Evolutionary conservation across 441 rosid species (phyloP).

Genomic region (Erodium moschatum): DNA sequence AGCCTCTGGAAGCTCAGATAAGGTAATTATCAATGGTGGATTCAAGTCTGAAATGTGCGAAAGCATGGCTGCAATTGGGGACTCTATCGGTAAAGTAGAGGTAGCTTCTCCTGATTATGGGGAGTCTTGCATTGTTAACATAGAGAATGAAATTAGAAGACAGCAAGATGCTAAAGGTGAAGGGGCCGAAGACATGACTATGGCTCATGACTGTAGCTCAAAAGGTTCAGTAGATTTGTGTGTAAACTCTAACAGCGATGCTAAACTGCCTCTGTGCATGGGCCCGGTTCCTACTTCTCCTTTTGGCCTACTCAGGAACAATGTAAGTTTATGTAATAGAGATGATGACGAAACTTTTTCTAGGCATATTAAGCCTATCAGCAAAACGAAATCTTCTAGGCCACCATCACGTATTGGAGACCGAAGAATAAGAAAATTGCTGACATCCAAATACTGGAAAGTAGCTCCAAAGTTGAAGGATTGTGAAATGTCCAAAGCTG

Average conservation of each 20-base stretch:
- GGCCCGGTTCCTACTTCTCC: constrained; percentile 34
- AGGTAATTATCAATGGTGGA: constrained; percentile 28
- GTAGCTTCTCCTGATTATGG: constrained; percentile 26
- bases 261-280: constrained; percentile 30
- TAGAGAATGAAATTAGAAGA: constrained; percentile 28
- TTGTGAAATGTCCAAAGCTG: constrained; percentile 36
- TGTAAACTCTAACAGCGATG: constrained; percentile 30
- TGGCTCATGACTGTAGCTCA: constrained; percentile 23
- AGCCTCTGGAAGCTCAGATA: constrained; percentile 1
- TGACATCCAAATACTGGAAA: constrained; percentile 55
- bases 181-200: constrained; percentile 28
- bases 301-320: constrained; percentile 46
- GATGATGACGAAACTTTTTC: constrained; percentile 48
- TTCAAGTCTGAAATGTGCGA: constrained; percentile 30
- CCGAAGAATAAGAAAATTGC: constrained; percentile 43
- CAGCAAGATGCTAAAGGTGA: constrained; percentile 25
- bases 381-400: constrained; percentile 43
- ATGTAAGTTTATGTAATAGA: constrained; percentile 49
- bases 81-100: constrained; percentile 26
- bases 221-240: constrained; percentile 37
- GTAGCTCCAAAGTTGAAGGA: constrained; percentile 41
- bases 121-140: constrained; percentile 27
- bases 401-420: constrained; percentile 35
- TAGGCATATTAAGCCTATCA: constrained; percentile 40
- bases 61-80: constrained; percentile 16